Percentiles rank a stretch among this genome's conserved stretches.
Evolutionary conservation across 208 protist species (phyloP).

Genomic region (Naegleria gruberi): DNA sequence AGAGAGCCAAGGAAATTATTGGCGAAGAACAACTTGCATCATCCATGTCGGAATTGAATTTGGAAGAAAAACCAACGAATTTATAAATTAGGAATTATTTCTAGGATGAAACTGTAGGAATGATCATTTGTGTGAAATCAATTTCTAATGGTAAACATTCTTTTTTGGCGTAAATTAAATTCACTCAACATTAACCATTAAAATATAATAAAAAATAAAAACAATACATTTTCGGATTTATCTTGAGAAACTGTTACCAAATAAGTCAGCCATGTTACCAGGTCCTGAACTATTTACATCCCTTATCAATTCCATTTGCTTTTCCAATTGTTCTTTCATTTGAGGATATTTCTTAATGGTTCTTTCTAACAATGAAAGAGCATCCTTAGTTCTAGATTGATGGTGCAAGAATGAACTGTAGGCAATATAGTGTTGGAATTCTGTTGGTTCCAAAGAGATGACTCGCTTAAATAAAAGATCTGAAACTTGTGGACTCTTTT

Average conservation of each 20-base stretch:
- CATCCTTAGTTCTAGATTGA: neutral
- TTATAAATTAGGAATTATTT: too few species aligned
- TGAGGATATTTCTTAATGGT: neutral
- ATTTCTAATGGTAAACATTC: too few species aligned
- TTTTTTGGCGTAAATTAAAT: too few species aligned
- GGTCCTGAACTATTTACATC: neutral
- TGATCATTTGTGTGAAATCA: too few species aligned
- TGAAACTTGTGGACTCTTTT: neutral
- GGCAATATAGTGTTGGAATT: neutral
- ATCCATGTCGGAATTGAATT: neutral
- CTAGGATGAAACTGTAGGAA: too few species aligned
- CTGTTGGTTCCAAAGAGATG: neutral
- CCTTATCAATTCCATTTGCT: neutral
- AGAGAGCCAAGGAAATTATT: slow-evolving; percentile 17
- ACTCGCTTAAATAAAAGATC: neutral
- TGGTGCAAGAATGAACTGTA: neutral
- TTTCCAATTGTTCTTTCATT: neutral
- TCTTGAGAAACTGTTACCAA: too few species aligned
- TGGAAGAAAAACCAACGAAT: neutral
- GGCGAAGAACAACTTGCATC: neutral
- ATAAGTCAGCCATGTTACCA: too few species aligned
- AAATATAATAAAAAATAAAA: too few species aligned
- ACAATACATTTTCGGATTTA: too few species aligned
- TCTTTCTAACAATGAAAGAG: neutral
- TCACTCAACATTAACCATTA: too few species aligned